These are phyloP conservation scores for Gigaspora rosea DNA, from an alignment of 192 early-diverging fungal genomes.

Conservation along the genomic window DNA sequence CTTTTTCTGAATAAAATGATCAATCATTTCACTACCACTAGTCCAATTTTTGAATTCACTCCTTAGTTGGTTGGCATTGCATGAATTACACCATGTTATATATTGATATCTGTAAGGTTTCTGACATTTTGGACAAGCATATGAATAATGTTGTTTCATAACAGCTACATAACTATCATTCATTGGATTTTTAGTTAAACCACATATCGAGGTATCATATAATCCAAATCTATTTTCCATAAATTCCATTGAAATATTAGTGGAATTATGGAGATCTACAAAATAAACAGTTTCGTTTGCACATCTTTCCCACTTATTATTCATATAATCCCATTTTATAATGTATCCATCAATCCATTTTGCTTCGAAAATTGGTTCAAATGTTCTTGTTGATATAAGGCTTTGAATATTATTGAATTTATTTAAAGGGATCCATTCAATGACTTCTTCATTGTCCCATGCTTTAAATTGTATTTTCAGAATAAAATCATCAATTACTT, in stretches of 20 bases:
- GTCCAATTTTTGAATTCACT: background rate
- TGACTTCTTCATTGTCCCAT: background rate
- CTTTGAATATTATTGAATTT: background rate
- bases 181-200: background rate
- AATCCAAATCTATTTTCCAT: background rate
- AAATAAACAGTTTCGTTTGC: background rate
- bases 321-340: background rate
- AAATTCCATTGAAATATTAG: background rate
- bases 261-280: conserved; percentile 4
- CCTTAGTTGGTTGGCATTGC: background rate
- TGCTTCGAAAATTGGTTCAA: background rate
- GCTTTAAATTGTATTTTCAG: conserved; percentile 5
- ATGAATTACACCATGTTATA: background rate
- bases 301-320: background rate
- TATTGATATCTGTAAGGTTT: too few species aligned
- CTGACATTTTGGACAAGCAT: too few species aligned
- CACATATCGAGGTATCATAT: background rate
- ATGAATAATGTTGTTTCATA: too few species aligned
- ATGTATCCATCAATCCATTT: conserved; percentile 12
- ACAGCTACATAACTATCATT: background rate
- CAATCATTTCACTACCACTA: background rate
- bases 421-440: conserved; percentile 12
- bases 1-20: conserved; percentile 1
- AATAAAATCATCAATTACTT: conserved; percentile 1
- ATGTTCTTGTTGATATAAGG: background rate